Evolutionary conservation across 177 flowering plant genomes (phyloP), one percentile per base, ranked within the genome.

Genomic region (Vitis hybrid): DNA sequence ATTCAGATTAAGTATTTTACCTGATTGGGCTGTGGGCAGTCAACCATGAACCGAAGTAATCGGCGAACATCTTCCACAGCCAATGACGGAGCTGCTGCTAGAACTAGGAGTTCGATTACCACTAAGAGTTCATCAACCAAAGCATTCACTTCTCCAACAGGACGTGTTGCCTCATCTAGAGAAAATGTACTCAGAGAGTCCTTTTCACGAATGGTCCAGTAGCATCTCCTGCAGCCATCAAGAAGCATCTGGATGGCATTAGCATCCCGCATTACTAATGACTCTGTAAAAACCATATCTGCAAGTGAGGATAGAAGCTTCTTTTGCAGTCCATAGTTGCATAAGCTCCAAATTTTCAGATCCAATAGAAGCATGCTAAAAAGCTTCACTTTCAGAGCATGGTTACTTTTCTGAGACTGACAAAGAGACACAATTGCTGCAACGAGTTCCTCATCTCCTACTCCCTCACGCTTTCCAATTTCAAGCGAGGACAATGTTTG

Each of bases 171-270:
- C 68, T 81, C 88, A 78, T 78, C 78, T 30, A 85, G 65, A 48
- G 93, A 85, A 89, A 91, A 91, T 51, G 94, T 82, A 78, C 84
- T 74, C n/a, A n/a, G 85, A 21, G 98, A 96, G 67, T 91, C 97
- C 70, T 76, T 85, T 76, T 96, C 99, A 74, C 86, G 88, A 68
- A 85, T 71, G 59, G 85, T 81, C 99, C 98, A 96, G 80, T 93
- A 96, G 86, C 99, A 96, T 81, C 89, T 86, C 78, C 98, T 84
- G 83, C 98, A 93, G 72, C 98, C 93, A 87, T 96, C 99, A 65
- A 96, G 90, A 81, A 96, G 99, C 92, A 87, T 87, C 84, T 96
- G 98, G 72, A 96, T 86, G 72, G 97, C 99, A 81, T 92, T 93
- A 40, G 98, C 98, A 81, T 91, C 98, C 64, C 97, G 82, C 99